Conservation (phyloP, 495 filamentous ascomycete species). For the Arthonia radiata region DNA sequence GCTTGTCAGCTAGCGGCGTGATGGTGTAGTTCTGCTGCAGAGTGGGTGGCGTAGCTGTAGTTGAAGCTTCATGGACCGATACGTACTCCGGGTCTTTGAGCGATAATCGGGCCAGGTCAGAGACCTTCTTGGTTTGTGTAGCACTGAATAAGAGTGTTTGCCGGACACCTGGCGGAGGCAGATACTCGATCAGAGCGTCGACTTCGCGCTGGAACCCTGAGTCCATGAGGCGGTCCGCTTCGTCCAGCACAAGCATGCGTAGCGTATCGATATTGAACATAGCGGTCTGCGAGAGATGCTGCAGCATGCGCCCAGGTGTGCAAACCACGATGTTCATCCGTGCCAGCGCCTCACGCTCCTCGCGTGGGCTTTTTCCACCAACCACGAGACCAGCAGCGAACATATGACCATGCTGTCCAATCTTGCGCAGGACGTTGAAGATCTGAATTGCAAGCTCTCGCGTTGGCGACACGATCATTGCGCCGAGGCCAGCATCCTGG, state of each 20-base stretch:
- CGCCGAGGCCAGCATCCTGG: constrained; percentile 62
- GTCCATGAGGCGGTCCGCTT: constrained; percentile 91
- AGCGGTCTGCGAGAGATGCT: constrained; percentile 88
- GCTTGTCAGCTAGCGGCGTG: constrained; percentile 60
- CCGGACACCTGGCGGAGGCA: constrained; percentile 57
- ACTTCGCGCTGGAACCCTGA: constrained; percentile 88
- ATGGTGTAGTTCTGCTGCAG: constrained; percentile 82
- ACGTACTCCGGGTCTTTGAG: constrained; percentile 84
- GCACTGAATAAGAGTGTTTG: constrained; percentile 92
- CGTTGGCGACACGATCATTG: constrained; percentile 81
- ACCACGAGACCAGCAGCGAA: constrained; percentile 90
- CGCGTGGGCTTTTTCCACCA: constrained; percentile 72
- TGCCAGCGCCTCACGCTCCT: constrained; percentile 65
- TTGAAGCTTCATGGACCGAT: constrained; percentile 65
- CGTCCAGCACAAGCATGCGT: constrained; percentile 82
- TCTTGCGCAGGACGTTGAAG: constrained; percentile 78
- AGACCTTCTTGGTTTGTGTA: constrained; percentile 84
- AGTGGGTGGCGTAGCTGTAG: constrained; percentile 55
- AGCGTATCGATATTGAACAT: constrained; percentile 74
- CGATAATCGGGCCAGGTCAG: constrained; percentile 70
- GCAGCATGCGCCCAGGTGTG: constrained; percentile 82
- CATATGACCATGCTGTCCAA: constrained; percentile 57
- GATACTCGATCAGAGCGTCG: constrained; percentile 81
- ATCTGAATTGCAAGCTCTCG: constrained; percentile 92
- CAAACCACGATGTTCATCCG: constrained; percentile 97